These are phyloP conservation scores for Limnanthes douglasii DNA, from an alignment of 345 rosid genomes.

Conservation along the genomic window DNA sequence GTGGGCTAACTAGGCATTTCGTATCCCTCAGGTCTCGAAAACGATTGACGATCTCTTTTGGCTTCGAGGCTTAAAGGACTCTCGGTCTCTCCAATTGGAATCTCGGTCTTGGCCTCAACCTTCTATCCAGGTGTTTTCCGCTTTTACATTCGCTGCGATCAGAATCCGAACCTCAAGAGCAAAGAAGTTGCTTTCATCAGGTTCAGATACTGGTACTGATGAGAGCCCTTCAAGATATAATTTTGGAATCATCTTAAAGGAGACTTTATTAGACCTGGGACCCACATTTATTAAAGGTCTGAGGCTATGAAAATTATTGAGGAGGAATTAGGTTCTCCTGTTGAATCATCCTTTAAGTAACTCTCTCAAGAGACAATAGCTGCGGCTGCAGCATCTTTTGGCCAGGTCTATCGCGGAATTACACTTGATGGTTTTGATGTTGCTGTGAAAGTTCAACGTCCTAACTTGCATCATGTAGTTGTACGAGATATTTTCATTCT, in stretches of 20 bases:
- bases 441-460: conserved; percentile 95
- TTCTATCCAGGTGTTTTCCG: conserved; percentile 53
- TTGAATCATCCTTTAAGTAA: conserved; percentile 44
- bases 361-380: conserved; percentile 83
- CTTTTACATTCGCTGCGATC: conserved; percentile 57
- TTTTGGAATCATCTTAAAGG: conserved; percentile 73
- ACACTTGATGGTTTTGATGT: conserved; percentile 65
- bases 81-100: conserved; percentile 19
- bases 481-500: conserved; percentile 80
- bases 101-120: conserved; percentile 51
- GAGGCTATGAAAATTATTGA: conserved; percentile 64
- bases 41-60: conserved; percentile 50
- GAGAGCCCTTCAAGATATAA: conserved; percentile 34
- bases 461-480: conserved; percentile 69
- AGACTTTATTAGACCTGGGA: conserved; percentile 72
- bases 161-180: conserved; percentile 57
- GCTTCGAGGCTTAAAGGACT: conserved; percentile 67
- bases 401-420: conserved; percentile 81
- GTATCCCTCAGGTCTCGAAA: conserved; percentile 42
- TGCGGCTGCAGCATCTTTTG: conserved; percentile 96
- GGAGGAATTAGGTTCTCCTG: conserved; percentile 82
- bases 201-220: conserved; percentile 17
- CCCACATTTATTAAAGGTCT: conserved; percentile 82
- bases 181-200: no score
- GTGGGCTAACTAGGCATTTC: conserved; percentile 62